These are phyloP conservation scores for Colletotrichum caudatum DNA, from an alignment of 2,329 filamentous ascomycete species.

Conservation along the genomic window DNA sequence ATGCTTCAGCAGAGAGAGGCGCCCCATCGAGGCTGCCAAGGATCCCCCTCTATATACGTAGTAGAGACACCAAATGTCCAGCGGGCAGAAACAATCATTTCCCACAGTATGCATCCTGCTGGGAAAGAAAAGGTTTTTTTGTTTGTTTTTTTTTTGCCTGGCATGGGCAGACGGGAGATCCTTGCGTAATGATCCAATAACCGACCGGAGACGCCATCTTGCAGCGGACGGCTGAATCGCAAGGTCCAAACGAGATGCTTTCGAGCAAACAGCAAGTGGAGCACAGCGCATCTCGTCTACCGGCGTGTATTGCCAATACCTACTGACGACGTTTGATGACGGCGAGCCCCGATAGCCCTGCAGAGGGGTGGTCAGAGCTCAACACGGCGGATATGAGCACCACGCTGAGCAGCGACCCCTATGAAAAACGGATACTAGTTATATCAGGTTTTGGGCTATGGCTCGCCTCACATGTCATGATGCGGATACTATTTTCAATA, in stretches of 20 bases:
- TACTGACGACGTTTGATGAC: constrained; percentile 16
- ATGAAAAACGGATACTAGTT: constrained; percentile 1
- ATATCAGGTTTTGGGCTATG: constrained; percentile 18
- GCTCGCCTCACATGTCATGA: constrained; percentile 12
- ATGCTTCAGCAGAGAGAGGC: too few species aligned
- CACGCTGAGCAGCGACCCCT: constrained; percentile 1
- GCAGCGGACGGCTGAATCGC: constrained; percentile 9
- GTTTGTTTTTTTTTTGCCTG: constrained; percentile 8
- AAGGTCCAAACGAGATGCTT: neutral
- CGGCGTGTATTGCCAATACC: constrained; percentile 9
- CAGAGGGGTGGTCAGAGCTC: constrained; percentile 21
- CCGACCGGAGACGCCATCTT: constrained; percentile 2
- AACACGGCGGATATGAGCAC: too few species aligned
- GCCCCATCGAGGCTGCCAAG: constrained; percentile 8
- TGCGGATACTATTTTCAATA: constrained; percentile 11
- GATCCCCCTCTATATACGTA: constrained; percentile 12
- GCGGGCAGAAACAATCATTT: constrained; percentile 8
- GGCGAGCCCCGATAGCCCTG: constrained; percentile 19
- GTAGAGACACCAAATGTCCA: constrained; percentile 12
- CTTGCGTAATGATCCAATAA: constrained; percentile 17
- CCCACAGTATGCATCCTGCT: constrained; percentile 11
- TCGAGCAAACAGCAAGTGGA: neutral
- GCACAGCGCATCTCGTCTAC: constrained; percentile 1
- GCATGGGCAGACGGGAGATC: constrained; percentile 16
- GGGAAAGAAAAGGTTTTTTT: constrained; percentile 1